Base-by-base conservation (phyloP, 352 stramenopile genomes). In the Phytophthora multivora region DNA sequence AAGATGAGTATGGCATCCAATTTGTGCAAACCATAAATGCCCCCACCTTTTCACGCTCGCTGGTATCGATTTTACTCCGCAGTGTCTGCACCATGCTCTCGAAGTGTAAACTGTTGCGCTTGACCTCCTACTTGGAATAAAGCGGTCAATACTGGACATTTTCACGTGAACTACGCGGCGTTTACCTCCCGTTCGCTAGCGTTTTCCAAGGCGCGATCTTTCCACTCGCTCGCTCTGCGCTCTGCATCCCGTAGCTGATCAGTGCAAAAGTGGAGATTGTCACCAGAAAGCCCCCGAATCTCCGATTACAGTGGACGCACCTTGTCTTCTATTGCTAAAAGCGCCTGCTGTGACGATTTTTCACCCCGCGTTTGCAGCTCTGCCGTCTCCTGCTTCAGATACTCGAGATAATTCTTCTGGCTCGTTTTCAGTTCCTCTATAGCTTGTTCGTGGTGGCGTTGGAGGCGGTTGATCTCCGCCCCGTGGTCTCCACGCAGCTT, bases 371-470 rank as follows among this genome's bases (percentile, higher is more conserved):
- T 43, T 41, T 73, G 60, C 7, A 73, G 18, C 0, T 79, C 66
- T 5, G 21, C 43, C 3, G 73, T 83, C 50, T 88, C 65, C 41
- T 79, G 79, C 45, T 88, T 66, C 26, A 89, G 41, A 26, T 61
- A 80, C 28, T 83, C 72, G 5, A 88, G 28, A 38, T 85, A 85
- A 13, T 59, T 66, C 21, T 45, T 69, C 46, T 91, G 82, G 6
- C 54, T 68, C 13, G 42, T 23, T 43, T 80, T 73, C 1, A 91
- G 60, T 11, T 82, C 71, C 18, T 84, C 65, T 8, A 91, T 60
- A 2, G 59, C 57, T 50, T 59, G 57, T 26, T 51, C 46, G 43
- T 90, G 73, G 28, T 84, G 69, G 4, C 63, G 69, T 54, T 87
- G 80, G 9, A 93, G 60, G 7, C 60, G 58, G 23, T 56, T 67